Base-by-base conservation (phyloP, 1,284 basidiomycete species). In the Malassezia yamatoensis region DNA sequence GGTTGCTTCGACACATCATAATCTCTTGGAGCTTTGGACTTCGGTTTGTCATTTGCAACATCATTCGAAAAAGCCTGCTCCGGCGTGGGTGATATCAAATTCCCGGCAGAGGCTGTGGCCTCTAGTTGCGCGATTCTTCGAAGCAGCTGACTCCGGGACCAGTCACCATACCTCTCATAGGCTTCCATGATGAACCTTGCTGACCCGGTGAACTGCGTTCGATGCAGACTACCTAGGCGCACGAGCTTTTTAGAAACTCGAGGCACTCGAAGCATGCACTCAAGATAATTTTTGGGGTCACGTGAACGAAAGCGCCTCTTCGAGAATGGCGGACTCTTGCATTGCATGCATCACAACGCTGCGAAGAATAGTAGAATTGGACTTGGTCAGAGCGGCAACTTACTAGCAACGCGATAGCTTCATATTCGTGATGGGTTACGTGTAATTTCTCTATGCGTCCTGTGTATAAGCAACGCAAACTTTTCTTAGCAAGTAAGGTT, bases 1-100 rank as follows among this genome's bases (percentile, higher is more conserved):
- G 86, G 64, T 21, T 88, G 80, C 2, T 79, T 75, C n/a, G 80
- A 75, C 70, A 90, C 86, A 62, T 84, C 77, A 73, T 87, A 85
- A 10, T 51, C 49, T 15, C 64, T 57, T 1, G 59, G 50, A 29
- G 51, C 52, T 48, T 54, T 53, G 8, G 55, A 18, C 8, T 53
- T 53, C 20, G 18, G 33, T 20, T 33, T 45, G 39, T 21, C 34
- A 10, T 49, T 45, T 6, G 43, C 45, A 7, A 52, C 40, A 2
- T 24, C 50, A 5, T 40, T 33, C 0, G 42, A 46, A 10, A 29
- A 13, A 13, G 35, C 47, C n/a, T 21, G 47, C 45, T 56, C 51
- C 33, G 38, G 29, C n/a, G 32, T 40, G 1, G 48, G 49, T 29
- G 33, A 5, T 13, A 39, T 33, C 7, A 41, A 34, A 11, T 56